Conservation (phyloP, 306 rosid species). For the Psophocarpus tetragonolobus region DNA sequence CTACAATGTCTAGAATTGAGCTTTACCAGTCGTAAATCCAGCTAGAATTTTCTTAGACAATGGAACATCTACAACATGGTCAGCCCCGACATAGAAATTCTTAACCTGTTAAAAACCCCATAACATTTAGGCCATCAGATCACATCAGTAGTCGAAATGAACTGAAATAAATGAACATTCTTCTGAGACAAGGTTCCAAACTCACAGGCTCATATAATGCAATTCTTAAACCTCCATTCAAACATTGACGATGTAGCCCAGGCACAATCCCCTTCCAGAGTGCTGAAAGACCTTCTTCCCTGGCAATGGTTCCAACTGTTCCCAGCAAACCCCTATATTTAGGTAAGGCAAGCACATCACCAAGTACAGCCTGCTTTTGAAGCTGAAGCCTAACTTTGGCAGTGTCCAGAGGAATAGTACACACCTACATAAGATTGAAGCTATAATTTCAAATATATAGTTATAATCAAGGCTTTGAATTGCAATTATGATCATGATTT, state of each 20-base stretch:
- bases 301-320: slow-evolving; percentile 89
- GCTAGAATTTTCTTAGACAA: slow-evolving; percentile 88
- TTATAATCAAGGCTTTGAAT: not conserved
- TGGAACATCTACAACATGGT: slow-evolving; percentile 91
- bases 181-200: not conserved
- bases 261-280: slow-evolving; percentile 97
- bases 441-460: not conserved
- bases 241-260: slow-evolving; percentile 90
- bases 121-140: slow-evolving; percentile 28
- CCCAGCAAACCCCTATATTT: slow-evolving; percentile 94
- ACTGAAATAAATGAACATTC: slow-evolving; percentile 21
- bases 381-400: slow-evolving; percentile 99
- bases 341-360: slow-evolving; percentile 64
- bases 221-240: slow-evolving; percentile 88
- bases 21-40: slow-evolving; percentile 86
- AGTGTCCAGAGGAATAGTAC: slow-evolving; percentile 94
- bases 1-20: slow-evolving; percentile 1
- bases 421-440: slow-evolving; percentile 53
- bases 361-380: slow-evolving; percentile 72
- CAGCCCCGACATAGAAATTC: slow-evolving; percentile 73
- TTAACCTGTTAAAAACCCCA: slow-evolving; percentile 65
- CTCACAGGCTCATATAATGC: slow-evolving; percentile 95
- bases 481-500: not conserved
- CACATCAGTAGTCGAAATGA: slow-evolving; percentile 1
- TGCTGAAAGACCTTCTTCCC: slow-evolving; percentile 88